Percentiles rank a stretch among this genome's conserved stretches.
These are phyloP conservation scores for Trypanosoma brucei DNA, from an alignment of 208 protist genomes.

Conservation along the genomic window DNA sequence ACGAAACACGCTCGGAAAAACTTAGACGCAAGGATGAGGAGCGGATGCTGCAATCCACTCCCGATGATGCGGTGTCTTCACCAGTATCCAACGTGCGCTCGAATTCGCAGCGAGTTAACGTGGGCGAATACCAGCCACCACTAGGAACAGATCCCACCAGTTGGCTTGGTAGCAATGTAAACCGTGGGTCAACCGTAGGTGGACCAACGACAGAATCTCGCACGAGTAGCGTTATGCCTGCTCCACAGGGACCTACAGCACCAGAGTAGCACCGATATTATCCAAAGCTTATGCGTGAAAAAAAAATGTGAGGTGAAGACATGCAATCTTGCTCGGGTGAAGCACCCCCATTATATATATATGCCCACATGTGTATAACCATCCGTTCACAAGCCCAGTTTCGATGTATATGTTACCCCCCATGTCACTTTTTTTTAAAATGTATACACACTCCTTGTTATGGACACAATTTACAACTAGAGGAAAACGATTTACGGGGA, in stretches of 20 bases:
- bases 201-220: background rate
- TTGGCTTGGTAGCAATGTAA: conserved; percentile 18
- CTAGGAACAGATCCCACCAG: conserved; percentile 71
- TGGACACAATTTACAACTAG: too few species aligned
- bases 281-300: too few species aligned
- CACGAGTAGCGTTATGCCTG: background rate
- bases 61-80: conserved; percentile 8
- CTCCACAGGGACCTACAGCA: background rate
- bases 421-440: too few species aligned
- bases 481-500: too few species aligned
- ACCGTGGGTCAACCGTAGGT: background rate
- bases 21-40: conserved; percentile 49
- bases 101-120: conserved; percentile 18
- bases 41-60: conserved; percentile 30
- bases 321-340: too few species aligned
- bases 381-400: too few species aligned
- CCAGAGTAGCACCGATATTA: background rate
- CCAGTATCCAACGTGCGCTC: background rate
- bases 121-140: conserved; percentile 69
- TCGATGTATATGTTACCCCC: too few species aligned
- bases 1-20: conserved; percentile 79
- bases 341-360: too few species aligned
- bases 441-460: too few species aligned
- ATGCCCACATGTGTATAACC: too few species aligned
- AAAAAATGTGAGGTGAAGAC: too few species aligned